Evolutionary conservation across 306 rosid species (phyloP).

Genomic region (Vigna hirtella): DNA sequence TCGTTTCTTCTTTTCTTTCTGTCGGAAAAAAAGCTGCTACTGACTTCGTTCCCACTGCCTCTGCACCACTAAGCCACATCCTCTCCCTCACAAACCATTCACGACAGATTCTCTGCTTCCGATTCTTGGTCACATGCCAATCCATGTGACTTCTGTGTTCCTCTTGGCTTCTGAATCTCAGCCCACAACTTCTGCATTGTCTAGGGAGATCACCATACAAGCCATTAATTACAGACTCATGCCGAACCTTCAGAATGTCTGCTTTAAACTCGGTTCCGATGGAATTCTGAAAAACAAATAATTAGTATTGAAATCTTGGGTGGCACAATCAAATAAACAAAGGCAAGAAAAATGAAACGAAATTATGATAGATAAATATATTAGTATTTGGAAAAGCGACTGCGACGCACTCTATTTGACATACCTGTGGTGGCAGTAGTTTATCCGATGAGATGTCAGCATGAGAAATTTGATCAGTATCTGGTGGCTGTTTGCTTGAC

Average conservation of each 20-base stretch:
- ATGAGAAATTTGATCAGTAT: conserved; percentile 79
- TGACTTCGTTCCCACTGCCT: conserved; percentile 86
- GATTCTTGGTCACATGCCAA: conserved; percentile 97
- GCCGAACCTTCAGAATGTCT: conserved; percentile 78
- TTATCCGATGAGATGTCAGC: conserved; percentile 77
- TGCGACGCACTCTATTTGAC: background rate
- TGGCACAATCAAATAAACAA: conserved; percentile 34
- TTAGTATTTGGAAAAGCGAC: conserved; percentile 16
- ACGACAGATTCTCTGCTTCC: conserved; percentile 81
- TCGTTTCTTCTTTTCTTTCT: conserved; percentile 71
- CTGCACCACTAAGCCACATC: conserved; percentile 98
- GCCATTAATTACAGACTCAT: conserved; percentile 73
- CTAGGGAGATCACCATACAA: conserved; percentile 83
- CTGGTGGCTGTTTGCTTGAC: conserved; percentile 58
- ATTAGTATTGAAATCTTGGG: conserved; percentile 25
- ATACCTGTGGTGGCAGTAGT: conserved; percentile 69
- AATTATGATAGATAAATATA: conserved; percentile 49
- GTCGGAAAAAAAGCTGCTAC: conserved; percentile 78
- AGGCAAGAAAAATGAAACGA: conserved; percentile 9
- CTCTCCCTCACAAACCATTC: conserved; percentile 88
- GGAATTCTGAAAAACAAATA: conserved; percentile 63
- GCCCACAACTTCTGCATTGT: conserved; percentile 93
- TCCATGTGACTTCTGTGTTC: conserved; percentile 97
- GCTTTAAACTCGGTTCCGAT: conserved; percentile 83
- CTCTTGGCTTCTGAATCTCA: conserved; percentile 86